These are phyloP conservation scores for Mimosa pudica DNA, from an alignment of 306 rosid species.

Conservation along the genomic window DNA sequence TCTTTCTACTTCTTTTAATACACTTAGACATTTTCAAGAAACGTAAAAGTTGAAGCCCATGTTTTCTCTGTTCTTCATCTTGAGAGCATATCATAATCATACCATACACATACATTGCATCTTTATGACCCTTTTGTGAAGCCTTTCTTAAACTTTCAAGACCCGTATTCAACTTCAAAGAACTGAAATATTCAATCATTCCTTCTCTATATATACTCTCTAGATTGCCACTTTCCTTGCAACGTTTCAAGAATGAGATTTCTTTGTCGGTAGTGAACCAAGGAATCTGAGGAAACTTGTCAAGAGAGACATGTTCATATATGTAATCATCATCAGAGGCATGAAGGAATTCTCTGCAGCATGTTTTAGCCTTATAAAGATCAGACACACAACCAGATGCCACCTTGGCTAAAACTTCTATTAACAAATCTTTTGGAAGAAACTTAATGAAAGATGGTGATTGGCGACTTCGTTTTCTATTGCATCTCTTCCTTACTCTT, in stretches of 20 bases:
- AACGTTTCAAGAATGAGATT: slow-evolving; percentile 26
- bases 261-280: slow-evolving; percentile 30
- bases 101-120: slow-evolving; percentile 44
- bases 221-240: slow-evolving; percentile 38
- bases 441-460: neutral
- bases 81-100: slow-evolving; percentile 36
- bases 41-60: slow-evolving; percentile 31
- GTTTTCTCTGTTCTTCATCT: slow-evolving; percentile 6
- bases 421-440: slow-evolving; percentile 43
- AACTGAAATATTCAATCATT: slow-evolving; percentile 39
- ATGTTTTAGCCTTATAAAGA: slow-evolving; percentile 28
- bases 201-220: slow-evolving; percentile 47
- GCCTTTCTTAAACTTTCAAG: slow-evolving; percentile 37
- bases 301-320: slow-evolving; percentile 38
- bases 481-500: neutral
- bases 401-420: slow-evolving; percentile 38
- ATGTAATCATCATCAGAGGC: slow-evolving; percentile 34
- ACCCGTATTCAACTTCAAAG: slow-evolving; percentile 3
- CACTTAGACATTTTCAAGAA: slow-evolving; percentile 26
- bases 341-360: slow-evolving; percentile 36
- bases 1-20: slow-evolving; percentile 31
- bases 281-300: slow-evolving; percentile 12
- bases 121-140: slow-evolving; percentile 36
- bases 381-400: slow-evolving; percentile 40
- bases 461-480: neutral